A percentile compares a stretch with the other conserved stretches of the same genome.
Conservation (phyloP, 2,329 filamentous ascomycete species). For the Alternaria viburni region DNA sequence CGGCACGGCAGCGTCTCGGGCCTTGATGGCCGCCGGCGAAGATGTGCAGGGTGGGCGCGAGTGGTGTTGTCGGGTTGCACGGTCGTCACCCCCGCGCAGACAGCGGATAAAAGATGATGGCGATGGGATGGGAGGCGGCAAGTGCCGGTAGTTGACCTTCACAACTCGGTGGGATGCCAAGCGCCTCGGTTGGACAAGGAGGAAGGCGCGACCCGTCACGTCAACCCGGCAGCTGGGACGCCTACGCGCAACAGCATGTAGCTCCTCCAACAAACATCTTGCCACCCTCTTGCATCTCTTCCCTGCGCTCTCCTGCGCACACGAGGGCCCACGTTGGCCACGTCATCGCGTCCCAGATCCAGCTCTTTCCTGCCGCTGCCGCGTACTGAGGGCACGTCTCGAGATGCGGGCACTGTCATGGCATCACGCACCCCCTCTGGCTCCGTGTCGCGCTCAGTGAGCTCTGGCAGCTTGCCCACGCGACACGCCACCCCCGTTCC, state of each 20-base stretch:
- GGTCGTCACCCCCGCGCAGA: neutral
- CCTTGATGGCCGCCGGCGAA: neutral
- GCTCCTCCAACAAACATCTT: constrained; percentile 4
- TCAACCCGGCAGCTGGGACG: constrained; percentile 13
- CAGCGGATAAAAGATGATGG: neutral
- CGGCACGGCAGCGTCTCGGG: neutral
- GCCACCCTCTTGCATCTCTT: neutral
- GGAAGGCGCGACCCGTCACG: constrained; percentile 23
- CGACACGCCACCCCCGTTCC: constrained; percentile 20
- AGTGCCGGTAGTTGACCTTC: constrained; percentile 1
- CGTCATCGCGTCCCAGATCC: constrained; percentile 7
- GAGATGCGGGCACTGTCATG: constrained; percentile 35
- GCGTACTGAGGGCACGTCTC: constrained; percentile 3
- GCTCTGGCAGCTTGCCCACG: constrained; percentile 33
- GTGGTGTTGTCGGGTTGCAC: neutral
- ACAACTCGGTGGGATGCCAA: constrained; percentile 17
- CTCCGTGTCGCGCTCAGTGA: constrained; percentile 36
- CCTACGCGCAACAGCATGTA: constrained; percentile 13
- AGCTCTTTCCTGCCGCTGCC: neutral
- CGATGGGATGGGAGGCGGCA: neutral
- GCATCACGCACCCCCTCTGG: constrained; percentile 31
- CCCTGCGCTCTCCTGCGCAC: constrained; percentile 8
- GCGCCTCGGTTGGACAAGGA: constrained; percentile 11
- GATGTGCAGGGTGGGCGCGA: neutral
- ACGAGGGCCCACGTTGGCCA: constrained; percentile 11